A percentile compares a stretch with the other conserved stretches of the same genome.
phyloP scores from a whole-genome alignment of 73 alveolate genomes.

The Tetrahymena borealis region DNA sequence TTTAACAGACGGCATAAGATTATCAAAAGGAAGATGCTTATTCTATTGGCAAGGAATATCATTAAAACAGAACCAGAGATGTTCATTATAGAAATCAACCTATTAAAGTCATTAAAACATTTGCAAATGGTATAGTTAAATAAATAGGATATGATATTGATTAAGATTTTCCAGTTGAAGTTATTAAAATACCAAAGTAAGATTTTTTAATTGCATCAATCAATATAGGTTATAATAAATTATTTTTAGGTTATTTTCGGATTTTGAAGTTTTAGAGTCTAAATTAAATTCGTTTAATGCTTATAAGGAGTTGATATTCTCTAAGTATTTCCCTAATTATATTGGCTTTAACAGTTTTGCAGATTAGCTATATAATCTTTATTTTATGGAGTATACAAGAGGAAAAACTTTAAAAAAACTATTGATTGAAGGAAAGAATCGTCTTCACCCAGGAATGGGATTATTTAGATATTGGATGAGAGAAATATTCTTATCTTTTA shows the following conservation, averaged over 20 bases:
- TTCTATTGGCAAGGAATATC: slow-evolving; percentile 34
- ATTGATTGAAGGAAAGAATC: slow-evolving; percentile 4
- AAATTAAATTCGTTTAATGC: slow-evolving; percentile 31
- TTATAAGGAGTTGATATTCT: slow-evolving; percentile 29
- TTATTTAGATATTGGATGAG: slow-evolving; percentile 52
- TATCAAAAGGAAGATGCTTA: background rate
- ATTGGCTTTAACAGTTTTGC: slow-evolving; percentile 42
- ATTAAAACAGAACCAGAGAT: slow-evolving; percentile 14
- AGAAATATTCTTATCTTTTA: slow-evolving; percentile 36
- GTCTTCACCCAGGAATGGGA: slow-evolving; percentile 23
- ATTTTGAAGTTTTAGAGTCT: slow-evolving; percentile 16
- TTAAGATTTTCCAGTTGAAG: slow-evolving; percentile 51
- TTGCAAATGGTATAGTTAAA: slow-evolving; percentile 38
- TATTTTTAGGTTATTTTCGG: slow-evolving; percentile 1
- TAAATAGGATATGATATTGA: slow-evolving; percentile 46
- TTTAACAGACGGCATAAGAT: background rate
- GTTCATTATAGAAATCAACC: slow-evolving; percentile 50
- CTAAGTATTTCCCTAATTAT: slow-evolving; percentile 39
- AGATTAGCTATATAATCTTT: slow-evolving; percentile 26
- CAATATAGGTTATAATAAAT: background rate
- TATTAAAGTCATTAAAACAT: slow-evolving; percentile 28
- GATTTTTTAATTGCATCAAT: too few relatives aligned
- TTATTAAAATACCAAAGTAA: slow-evolving; percentile 30
- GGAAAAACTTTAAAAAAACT: slow-evolving; percentile 36
- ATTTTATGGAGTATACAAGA: slow-evolving; percentile 42